phyloP scores from a whole-genome alignment of 495 filamentous ascomycete genomes.

The Bathelium albidoporum region DNA sequence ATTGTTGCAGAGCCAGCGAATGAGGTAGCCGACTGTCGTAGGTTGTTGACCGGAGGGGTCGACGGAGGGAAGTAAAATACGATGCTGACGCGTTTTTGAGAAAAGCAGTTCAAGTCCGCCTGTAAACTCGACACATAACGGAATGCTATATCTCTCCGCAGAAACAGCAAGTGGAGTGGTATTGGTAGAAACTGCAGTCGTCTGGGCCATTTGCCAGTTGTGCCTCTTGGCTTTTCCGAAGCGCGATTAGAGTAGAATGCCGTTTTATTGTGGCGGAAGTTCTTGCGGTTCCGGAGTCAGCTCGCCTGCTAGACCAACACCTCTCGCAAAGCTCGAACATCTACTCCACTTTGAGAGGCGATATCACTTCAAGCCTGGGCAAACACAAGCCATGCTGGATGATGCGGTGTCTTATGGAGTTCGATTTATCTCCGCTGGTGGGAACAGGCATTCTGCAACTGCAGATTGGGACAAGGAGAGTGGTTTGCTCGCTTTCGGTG shows the following conservation, averaged over 20 bases:
- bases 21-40: constrained; percentile 64
- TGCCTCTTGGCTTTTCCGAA: too few relatives aligned
- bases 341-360: too few relatives aligned
- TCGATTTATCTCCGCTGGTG: constrained; percentile 72
- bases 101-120: constrained; percentile 96
- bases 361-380: too few relatives aligned
- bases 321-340: too few relatives aligned
- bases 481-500: constrained; percentile 77
- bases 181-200: not conserved
- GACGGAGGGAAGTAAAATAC: constrained; percentile 54
- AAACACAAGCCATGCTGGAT: not conserved
- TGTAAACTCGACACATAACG: constrained; percentile 35
- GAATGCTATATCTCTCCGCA: not conserved
- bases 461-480: constrained; percentile 73
- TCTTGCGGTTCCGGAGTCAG: too few relatives aligned
- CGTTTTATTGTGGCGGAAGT: not conserved
- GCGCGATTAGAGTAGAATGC: not conserved
- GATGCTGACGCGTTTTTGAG: constrained; percentile 63
- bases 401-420: not conserved
- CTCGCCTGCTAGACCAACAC: too few relatives aligned
- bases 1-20: constrained; percentile 70
- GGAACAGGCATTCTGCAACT: constrained; percentile 78
- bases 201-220: constrained; percentile 4
- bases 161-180: not conserved
- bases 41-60: constrained; percentile 45